Conservation (phyloP, 306 rosid genomes). For the Begonia masoniana region DNA sequence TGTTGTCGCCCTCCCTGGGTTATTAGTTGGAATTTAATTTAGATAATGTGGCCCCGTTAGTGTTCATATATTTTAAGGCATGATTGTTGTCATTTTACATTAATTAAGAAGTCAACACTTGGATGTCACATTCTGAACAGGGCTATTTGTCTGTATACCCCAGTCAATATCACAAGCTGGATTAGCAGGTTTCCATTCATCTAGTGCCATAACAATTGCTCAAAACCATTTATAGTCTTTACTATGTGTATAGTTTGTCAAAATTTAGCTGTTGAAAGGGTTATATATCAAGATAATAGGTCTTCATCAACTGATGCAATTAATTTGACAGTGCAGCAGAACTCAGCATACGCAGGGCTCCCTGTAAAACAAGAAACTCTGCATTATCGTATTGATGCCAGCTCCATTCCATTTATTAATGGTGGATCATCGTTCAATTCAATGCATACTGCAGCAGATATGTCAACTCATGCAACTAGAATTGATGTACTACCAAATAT, state of each 20-base stretch:
- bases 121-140: too few relatives aligned
- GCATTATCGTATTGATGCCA: conserved; percentile 49
- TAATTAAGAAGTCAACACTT: too few relatives aligned
- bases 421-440: conserved; percentile 49
- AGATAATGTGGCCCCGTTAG: too few relatives aligned
- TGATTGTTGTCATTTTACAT: too few relatives aligned
- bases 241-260: conserved; percentile 5
- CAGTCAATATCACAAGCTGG: too few relatives aligned
- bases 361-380: conserved; percentile 47
- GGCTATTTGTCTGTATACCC: too few relatives aligned
- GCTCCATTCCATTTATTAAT: conserved; percentile 39
- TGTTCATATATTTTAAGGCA: too few relatives aligned
- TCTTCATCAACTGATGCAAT: background rate
- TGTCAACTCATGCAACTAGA: conserved; percentile 48
- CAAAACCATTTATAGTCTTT: conserved; percentile 3
- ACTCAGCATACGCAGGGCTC: conserved; percentile 33
- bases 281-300: too few relatives aligned
- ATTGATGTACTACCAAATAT: conserved; percentile 43
- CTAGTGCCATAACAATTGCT: conserved; percentile 5
- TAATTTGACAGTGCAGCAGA: conserved; percentile 48
- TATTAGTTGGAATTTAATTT: too few relatives aligned
- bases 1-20: too few relatives aligned
- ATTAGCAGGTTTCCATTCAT: too few relatives aligned
- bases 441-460: conserved; percentile 45
- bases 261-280: background rate